phyloP scores from a whole-genome alignment of 2,329 filamentous ascomycete genomes.

The Gnomoniopsis smithogilvyi region DNA sequence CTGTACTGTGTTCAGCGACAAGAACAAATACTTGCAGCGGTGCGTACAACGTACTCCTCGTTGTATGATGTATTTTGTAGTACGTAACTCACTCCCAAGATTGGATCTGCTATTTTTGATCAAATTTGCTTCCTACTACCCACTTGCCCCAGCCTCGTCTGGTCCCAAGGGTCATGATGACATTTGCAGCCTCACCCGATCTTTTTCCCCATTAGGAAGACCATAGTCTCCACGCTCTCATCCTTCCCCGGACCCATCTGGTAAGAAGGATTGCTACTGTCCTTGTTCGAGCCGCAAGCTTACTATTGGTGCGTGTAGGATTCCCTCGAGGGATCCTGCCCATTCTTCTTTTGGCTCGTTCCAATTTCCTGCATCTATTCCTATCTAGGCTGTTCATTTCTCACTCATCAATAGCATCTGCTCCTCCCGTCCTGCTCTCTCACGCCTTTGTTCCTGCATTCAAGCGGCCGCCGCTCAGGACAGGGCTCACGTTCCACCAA shows the following conservation, averaged over 20 bases:
- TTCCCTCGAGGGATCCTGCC: not conserved
- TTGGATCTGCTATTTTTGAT: constrained; percentile 7
- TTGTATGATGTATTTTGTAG: too few species aligned
- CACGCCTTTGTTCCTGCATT: too few species aligned
- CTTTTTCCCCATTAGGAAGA: not conserved
- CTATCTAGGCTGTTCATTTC: constrained; percentile 1
- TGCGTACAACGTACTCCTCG: too few species aligned
- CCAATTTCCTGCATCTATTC: constrained; percentile 1
- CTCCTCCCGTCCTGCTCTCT: too few species aligned
- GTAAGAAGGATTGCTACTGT: not conserved
- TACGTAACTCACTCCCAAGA: too few species aligned
- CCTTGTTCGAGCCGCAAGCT: not conserved
- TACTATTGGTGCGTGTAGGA: not conserved
- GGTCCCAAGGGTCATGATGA: too few species aligned
- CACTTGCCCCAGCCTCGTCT: constrained; percentile 1
- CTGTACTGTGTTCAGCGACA: too few species aligned
- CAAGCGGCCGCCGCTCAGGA: not conserved
- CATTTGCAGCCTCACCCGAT: not conserved
- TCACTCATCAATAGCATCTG: not conserved
- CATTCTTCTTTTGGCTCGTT: not conserved
- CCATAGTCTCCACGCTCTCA: not conserved
- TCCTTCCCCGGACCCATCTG: not conserved
- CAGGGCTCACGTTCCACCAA: constrained; percentile 8
- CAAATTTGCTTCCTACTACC: constrained; percentile 1
- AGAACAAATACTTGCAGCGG: too few species aligned